Evolutionary conservation across 2,329 filamentous ascomycete species (phyloP).

Genomic region (Fusarium tanahbumbuense): DNA sequence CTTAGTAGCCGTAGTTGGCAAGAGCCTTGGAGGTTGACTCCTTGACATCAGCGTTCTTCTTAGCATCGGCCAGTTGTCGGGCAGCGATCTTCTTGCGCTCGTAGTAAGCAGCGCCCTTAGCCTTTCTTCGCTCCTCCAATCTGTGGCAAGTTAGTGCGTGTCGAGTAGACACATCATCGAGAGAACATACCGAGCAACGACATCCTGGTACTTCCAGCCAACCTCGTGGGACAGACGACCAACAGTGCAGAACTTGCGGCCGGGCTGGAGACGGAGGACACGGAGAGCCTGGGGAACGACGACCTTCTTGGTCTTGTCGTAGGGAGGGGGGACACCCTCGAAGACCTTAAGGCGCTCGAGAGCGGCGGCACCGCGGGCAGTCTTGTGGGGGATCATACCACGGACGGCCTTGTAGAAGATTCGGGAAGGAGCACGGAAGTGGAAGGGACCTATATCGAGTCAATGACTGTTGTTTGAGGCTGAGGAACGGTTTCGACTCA

Average conservation of each 20-base stretch:
- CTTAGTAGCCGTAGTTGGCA: slow-evolving; percentile 90
- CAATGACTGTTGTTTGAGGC: slow-evolving; percentile 51
- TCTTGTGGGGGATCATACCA: slow-evolving; percentile 99
- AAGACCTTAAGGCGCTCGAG: slow-evolving; percentile 99
- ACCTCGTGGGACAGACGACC: slow-evolving; percentile 98
- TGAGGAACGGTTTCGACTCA: slow-evolving; percentile 61
- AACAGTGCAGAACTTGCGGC: slow-evolving; percentile 99
- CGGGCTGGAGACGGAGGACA: slow-evolving; percentile 95
- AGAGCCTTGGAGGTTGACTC: slow-evolving; percentile 89
- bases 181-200: slow-evolving; percentile 88
- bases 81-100: slow-evolving; percentile 98
- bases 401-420: slow-evolving; percentile 99
- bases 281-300: slow-evolving; percentile 98
- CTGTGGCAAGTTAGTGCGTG: slow-evolving; percentile 60
- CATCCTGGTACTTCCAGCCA: slow-evolving; percentile 99
- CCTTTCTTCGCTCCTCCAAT: slow-evolving; percentile 99
- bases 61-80: slow-evolving; percentile 89
- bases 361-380: slow-evolving; percentile 93
- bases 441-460: slow-evolving; percentile 84
- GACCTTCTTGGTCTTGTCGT: slow-evolving; percentile 99
- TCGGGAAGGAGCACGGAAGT: slow-evolving; percentile 98
- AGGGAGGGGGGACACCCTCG: slow-evolving; percentile 98
- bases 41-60: slow-evolving; percentile 91
- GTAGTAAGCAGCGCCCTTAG: slow-evolving; percentile 99
- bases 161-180: neutral